Evolutionary conservation across 2,329 filamentous ascomycete genomes (phyloP), one percentile per base, ranked within the genome.

Genomic region (Verticillium klebahnii): DNA sequence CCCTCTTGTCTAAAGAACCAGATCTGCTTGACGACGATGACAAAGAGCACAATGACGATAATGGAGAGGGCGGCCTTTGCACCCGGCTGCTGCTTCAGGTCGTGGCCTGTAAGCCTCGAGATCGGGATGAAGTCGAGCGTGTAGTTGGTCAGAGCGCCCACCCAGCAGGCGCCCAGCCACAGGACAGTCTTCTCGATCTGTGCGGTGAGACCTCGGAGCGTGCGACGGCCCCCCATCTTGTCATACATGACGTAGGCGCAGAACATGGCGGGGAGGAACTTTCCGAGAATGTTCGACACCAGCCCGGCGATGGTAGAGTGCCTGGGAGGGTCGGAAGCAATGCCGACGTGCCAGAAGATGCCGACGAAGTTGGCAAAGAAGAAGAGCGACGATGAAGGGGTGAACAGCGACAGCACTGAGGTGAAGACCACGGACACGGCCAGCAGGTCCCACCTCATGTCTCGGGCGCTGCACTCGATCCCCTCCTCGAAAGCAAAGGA

Each of bases 101-200:
- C 95, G 72, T 96, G 92, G 0, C 89, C 87, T 9, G 91, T 98
- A n/a, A 99, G 82, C 2, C 95, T 89, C 74, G 93, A 87, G 67
- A 99, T 95, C 0, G 95, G 95, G 64, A 99, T 97, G 76, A 91
- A 90, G 69, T 92, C 90, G 70, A 99, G 92, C 0, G 95, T 98
- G 75, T 97, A 96, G 76, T 98, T 98, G 70, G 94, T 94, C 67
- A 99, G 77, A 1, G 92, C 89, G 17, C 93, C 95, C 45, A 97
- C 86, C 90, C 96, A 99, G 71, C 90, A 93, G 8, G 88, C 89
- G 1, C 93, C 93, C 1, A 99, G 81, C 90, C 93, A 98, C 32
- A 98, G 81, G 2, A 98, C 76, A 0, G 92, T 91, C 80, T 96
- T 97, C 71, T 97, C 94, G 54, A 97, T 69, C 71, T 97, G 94